A percentile compares a stretch with the other conserved stretches of the same genome.
These are phyloP conservation scores for Emmonsia crescens DNA, from an alignment of 2,329 filamentous ascomycete species.

Conservation along the genomic window DNA sequence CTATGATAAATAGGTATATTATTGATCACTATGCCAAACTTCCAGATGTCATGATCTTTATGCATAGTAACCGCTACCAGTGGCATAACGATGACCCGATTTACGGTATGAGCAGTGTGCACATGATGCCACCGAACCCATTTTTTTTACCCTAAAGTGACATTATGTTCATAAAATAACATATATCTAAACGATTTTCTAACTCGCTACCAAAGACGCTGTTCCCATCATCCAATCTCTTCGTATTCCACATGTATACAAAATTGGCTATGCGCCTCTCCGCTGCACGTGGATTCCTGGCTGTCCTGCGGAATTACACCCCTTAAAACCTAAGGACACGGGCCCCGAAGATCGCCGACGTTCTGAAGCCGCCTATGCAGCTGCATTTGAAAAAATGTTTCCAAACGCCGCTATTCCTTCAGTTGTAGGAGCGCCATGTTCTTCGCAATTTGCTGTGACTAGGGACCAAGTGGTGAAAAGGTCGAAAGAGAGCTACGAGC, in stretches of 20 bases:
- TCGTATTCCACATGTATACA: slow-evolving; percentile 38
- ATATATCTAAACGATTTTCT: not conserved
- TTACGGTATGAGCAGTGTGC: slow-evolving; percentile 23
- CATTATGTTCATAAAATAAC: not conserved
- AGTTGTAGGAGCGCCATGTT: slow-evolving; percentile 42
- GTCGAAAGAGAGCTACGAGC: slow-evolving; percentile 39
- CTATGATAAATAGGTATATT: slow-evolving; percentile 25
- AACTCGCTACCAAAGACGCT: slow-evolving; percentile 26
- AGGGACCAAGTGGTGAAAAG: slow-evolving; percentile 37
- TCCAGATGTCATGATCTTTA: slow-evolving; percentile 33
- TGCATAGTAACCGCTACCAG: slow-evolving; percentile 32
- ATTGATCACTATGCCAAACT: slow-evolving; percentile 34
- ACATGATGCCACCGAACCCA: not conserved
- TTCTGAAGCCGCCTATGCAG: slow-evolving; percentile 40
- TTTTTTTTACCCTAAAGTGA: not conserved
- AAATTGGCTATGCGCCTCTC: slow-evolving; percentile 44
- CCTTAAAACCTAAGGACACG: slow-evolving; percentile 20
- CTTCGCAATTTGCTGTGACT: slow-evolving; percentile 46
- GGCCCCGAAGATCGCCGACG: slow-evolving; percentile 35
- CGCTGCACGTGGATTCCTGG: slow-evolving; percentile 44
- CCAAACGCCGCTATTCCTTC: slow-evolving; percentile 29
- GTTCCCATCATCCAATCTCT: slow-evolving; percentile 41
- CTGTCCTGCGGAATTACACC: slow-evolving; percentile 41
- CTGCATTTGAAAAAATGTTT: slow-evolving; percentile 42
- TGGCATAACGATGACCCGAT: slow-evolving; percentile 45